Conservation (phyloP, 331 rosid species). For the Acacia pycnantha region DNA sequence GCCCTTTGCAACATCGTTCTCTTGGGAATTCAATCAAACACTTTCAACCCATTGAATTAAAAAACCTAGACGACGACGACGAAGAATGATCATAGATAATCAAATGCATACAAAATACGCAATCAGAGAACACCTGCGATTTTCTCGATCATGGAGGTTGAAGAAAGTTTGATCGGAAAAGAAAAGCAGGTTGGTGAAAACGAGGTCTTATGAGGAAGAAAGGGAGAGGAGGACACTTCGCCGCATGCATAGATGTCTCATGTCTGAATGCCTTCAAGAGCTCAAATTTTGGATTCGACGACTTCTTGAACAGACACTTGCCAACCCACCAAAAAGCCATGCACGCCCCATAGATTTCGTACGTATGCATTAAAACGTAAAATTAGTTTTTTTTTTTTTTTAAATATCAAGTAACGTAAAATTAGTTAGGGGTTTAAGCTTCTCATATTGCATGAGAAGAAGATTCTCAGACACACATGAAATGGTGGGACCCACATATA, state of each 20-base stretch:
- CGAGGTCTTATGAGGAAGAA: constrained; percentile 27
- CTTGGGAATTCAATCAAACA: constrained; percentile 20
- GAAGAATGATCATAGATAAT: neutral
- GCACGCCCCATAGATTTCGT: neutral
- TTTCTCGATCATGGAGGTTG: constrained; percentile 8
- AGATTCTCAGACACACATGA: too few relatives aligned
- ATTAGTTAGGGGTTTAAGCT: too few relatives aligned
- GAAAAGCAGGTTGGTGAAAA: constrained; percentile 28
- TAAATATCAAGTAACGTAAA: too few relatives aligned
- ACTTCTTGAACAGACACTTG: neutral
- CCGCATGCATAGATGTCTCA: constrained; percentile 51
- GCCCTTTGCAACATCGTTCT: constrained; percentile 90
- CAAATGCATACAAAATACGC: neutral
- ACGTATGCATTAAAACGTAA: neutral
- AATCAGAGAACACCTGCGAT: constrained; percentile 26
- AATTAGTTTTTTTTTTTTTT: too few relatives aligned
- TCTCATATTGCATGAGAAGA: too few relatives aligned
- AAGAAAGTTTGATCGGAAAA: constrained; percentile 27
- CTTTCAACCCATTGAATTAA: constrained; percentile 34
- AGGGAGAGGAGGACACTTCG: constrained; percentile 69
- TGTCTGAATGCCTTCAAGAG: constrained; percentile 27
- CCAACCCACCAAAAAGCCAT: constrained; percentile 10
- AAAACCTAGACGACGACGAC: constrained; percentile 12
- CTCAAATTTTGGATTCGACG: constrained; percentile 34
- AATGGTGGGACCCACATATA: too few relatives aligned